A percentile compares a stretch with the other conserved stretches of the same genome.
Conservation (phyloP, 164 flowering plant species). For the Kalanchoe fedtschenkoi region DNA sequence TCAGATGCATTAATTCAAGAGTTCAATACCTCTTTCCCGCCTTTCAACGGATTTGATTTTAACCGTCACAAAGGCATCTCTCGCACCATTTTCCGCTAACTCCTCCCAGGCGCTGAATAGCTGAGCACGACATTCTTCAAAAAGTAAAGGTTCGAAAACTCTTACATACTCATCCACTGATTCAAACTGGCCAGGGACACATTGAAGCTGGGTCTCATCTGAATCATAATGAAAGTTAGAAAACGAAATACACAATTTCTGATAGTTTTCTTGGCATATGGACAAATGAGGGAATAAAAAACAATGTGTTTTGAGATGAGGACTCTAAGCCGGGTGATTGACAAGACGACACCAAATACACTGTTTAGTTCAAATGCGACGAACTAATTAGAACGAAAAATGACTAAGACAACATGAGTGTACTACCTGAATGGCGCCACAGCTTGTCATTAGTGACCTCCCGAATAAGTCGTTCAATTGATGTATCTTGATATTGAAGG, state of each 20-base stretch:
- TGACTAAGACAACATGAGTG: background rate
- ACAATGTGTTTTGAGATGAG: background rate
- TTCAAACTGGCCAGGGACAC: conserved; percentile 89
- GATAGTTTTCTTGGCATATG: background rate
- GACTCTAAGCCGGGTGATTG: background rate
- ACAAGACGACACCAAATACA: too few relatives aligned
- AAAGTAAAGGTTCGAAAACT: conserved; percentile 95
- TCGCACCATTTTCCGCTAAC: conserved; percentile 43
- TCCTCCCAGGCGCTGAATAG: conserved; percentile 95
- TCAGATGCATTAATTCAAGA: background rate
- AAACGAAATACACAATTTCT: background rate
- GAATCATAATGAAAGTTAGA: conserved; percentile 15
- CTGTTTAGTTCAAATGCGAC: too few relatives aligned
- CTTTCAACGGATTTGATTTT: conserved; percentile 64
- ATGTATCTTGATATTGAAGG: conserved; percentile 62
- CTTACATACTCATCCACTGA: conserved; percentile 88
- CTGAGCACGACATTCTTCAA: conserved; percentile 98
- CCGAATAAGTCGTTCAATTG: conserved; percentile 88
- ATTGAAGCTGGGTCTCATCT: conserved; percentile 84
- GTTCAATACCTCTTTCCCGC: conserved; percentile 79
- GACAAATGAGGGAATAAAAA: background rate
- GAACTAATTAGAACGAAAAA: too few relatives aligned
- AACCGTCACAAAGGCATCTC: conserved; percentile 68
- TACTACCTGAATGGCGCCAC: conserved; percentile 87
- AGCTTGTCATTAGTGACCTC: conserved; percentile 94